Conservation (phyloP, 139 green algal genomes). For the Parachlorella kessleri region DNA sequence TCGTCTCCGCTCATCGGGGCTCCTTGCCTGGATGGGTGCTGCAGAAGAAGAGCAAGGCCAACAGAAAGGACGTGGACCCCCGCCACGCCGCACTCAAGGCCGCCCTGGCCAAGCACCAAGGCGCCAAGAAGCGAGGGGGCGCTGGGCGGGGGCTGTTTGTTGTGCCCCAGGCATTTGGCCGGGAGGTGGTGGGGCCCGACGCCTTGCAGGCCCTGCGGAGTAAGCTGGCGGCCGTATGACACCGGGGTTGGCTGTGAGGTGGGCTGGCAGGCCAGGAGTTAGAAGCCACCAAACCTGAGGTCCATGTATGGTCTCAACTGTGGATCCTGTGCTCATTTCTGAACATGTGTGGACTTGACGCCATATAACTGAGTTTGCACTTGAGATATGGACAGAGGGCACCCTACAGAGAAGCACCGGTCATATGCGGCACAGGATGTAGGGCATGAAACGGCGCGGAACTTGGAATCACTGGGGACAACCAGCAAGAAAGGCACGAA, state of each 20-base stretch:
- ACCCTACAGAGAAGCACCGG: too few relatives aligned
- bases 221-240: conserved; percentile 11
- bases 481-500: too few relatives aligned
- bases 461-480: too few relatives aligned
- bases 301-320: neutral
- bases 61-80: conserved; percentile 13
- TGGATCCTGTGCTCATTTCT: neutral
- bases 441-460: too few relatives aligned
- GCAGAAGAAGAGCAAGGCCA: neutral
- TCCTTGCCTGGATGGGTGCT: too few relatives aligned
- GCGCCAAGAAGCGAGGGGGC: conserved; percentile 25
- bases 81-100: conserved; percentile 36
- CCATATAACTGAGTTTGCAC: neutral
- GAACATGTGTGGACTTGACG: neutral
- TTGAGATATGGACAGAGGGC: neutral
- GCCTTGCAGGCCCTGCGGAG: conserved; percentile 50
- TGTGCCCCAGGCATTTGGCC: conserved; percentile 49
- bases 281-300: too few relatives aligned
- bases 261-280: too few relatives aligned
- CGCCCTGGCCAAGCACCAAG: conserved; percentile 19
- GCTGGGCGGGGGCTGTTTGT: conserved; percentile 35
- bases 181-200: conserved; percentile 46
- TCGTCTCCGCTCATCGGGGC: too few relatives aligned
- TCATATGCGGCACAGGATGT: too few relatives aligned
- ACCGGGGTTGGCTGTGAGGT: too few relatives aligned